Conservation (phyloP, 768 basidiomycete species). For the Phaeotremella skinneri region DNA sequence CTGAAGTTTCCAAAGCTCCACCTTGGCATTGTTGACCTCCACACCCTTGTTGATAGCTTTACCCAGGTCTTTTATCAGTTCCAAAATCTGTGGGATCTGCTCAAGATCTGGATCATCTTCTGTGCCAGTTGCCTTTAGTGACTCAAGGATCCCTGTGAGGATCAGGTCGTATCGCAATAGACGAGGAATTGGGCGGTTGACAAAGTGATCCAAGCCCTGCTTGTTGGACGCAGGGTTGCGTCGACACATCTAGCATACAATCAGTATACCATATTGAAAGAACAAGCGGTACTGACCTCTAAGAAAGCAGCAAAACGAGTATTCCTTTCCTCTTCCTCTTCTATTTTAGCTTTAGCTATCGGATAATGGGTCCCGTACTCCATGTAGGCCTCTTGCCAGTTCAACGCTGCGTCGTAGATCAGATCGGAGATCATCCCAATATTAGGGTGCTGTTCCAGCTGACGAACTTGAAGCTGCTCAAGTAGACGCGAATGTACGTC, state of each 20-base stretch:
- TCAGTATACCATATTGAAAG: neutral
- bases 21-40: conserved; percentile 77
- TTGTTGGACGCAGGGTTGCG: conserved; percentile 75
- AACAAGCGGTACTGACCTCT: conserved; percentile 26
- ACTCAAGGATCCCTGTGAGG: conserved; percentile 73
- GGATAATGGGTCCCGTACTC: conserved; percentile 52
- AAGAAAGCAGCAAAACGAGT: conserved; percentile 44
- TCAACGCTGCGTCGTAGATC: conserved; percentile 50
- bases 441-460: conserved; percentile 52
- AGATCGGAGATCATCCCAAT: conserved; percentile 50
- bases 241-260: conserved; percentile 48
- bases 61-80: conserved; percentile 78
- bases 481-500: conserved; percentile 48
- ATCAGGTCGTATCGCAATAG: conserved; percentile 83
- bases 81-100: conserved; percentile 78
- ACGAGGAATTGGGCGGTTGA: conserved; percentile 86
- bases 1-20: conserved; percentile 70
- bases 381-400: conserved; percentile 52
- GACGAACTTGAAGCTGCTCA: conserved; percentile 46
- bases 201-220: conserved; percentile 88
- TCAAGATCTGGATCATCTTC: conserved; percentile 73
- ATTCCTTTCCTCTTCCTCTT: conserved; percentile 45
- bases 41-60: conserved; percentile 88
- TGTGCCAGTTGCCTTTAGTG: conserved; percentile 57
- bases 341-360: conserved; percentile 51